Base-by-base conservation (phyloP, 225 moss, liverwort and hornwort species). In the Lunularia cruciata region DNA sequence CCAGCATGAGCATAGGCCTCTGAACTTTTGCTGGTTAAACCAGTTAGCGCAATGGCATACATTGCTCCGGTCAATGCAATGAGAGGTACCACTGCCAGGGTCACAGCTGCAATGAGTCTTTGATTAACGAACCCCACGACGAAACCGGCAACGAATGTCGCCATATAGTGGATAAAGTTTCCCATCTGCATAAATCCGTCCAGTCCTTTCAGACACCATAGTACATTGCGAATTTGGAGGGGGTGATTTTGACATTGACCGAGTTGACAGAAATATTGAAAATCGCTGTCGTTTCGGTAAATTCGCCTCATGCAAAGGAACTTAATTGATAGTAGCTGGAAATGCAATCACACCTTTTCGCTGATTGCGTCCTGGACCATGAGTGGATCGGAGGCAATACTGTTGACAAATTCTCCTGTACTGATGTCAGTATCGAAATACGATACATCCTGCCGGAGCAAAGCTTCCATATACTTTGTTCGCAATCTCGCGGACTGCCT, bases 61-160 rank as follows among this genome's bases (percentile, higher is more conserved):
- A 59, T 6, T 20, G 81, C 88, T 46, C 92, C 96, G 2, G 92
- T 86, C 3, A 77, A 5, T 9, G 90, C 88, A 12, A 92, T 90
- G 58, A 65, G 63, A 26, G 96, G 96, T 14, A 92, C 88, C 7
- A 90, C 80, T 25, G 90, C 90, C 22, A 96, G 70, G 4, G 92
- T 92, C 40, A 92, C 87, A 19, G 83, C 55, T 0, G 90, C 92
- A 40, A 96, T 85, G 76, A 87, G 86, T 92, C 92, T 90, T 13
- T 87, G 58, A 3, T 5, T 52, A 14, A 70, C 43, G 64, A 92
- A 92, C 0, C 88, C 90, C 23, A 96, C 71, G 23, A 63, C 39
- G 49, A 92, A 96, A 9, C 92, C 96, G 32, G 62, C 10, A 19
- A 89, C 20, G 45, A 96, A 92, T 43, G 90, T 90, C 53, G 31